phyloP scores from a whole-genome alignment of 2,329 filamentous ascomycete genomes.

The Sporothrix humicola region DNA sequence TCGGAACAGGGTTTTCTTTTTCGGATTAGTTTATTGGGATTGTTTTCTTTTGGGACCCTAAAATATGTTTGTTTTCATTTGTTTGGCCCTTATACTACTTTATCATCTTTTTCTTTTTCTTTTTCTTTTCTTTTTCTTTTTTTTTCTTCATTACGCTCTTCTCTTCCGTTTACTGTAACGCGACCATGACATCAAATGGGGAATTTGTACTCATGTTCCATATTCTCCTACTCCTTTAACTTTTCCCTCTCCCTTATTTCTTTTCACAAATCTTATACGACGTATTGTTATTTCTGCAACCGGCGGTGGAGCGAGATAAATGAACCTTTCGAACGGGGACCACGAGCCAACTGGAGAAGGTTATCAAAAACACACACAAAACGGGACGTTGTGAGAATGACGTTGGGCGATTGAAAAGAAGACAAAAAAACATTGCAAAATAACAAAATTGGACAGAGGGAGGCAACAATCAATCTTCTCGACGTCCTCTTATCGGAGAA shows the following conservation, averaged over 20 bases:
- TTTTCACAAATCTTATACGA: too few relatives aligned
- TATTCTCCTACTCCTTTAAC: too few relatives aligned
- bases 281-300: too few relatives aligned
- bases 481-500: not conserved
- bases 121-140: not conserved
- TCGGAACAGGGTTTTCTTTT: not conserved
- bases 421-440: not conserved
- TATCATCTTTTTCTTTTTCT: not conserved
- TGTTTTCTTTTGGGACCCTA: too few relatives aligned
- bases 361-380: slow-evolving; percentile 3
- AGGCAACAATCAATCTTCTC: not conserved
- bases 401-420: not conserved
- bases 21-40: not conserved
- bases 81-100: too few relatives aligned
- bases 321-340: not conserved
- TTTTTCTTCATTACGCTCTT: not conserved
- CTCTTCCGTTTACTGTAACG: not conserved
- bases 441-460: not conserved
- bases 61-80: too few relatives aligned
- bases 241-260: too few relatives aligned
- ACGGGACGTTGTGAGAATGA: not conserved
- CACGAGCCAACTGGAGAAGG: not conserved
- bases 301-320: not conserved
- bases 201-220: too few relatives aligned
- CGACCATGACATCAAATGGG: too few relatives aligned